Conservation (phyloP, 768 basidiomycete genomes). For the Naganishia friedmannii region DNA sequence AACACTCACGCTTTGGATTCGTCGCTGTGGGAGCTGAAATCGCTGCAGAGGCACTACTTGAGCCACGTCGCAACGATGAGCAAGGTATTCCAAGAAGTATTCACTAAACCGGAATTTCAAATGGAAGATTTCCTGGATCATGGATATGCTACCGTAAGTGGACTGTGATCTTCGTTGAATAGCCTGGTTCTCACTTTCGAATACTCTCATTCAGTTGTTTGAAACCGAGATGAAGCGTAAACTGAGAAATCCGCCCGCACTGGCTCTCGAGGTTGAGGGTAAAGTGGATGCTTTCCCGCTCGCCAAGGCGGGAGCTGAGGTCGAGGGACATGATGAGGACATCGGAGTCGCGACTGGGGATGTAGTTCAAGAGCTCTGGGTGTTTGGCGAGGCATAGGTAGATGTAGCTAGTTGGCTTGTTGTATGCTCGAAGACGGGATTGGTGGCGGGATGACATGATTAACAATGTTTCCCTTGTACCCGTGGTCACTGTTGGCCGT, state of each 20-base stretch:
- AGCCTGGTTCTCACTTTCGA: not conserved
- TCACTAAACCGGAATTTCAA: slow-evolving; percentile 82
- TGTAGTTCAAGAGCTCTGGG: slow-evolving; percentile 34
- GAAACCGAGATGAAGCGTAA: slow-evolving; percentile 76
- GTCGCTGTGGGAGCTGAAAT: slow-evolving; percentile 86
- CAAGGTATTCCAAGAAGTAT: slow-evolving; percentile 81
- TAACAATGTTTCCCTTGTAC: no score
- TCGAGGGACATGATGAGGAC: slow-evolving; percentile 33
- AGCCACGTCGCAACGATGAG: slow-evolving; percentile 79
- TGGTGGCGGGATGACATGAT: not conserved
- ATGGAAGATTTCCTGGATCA: slow-evolving; percentile 98
- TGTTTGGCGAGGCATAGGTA: slow-evolving; percentile 26
- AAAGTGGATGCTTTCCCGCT: slow-evolving; percentile 32
- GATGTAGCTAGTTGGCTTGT: not conserved
- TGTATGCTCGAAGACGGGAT: not conserved
- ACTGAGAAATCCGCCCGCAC: slow-evolving; percentile 72
- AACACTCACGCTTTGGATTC: slow-evolving; percentile 76
- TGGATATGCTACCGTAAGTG: slow-evolving; percentile 52
- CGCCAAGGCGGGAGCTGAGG: slow-evolving; percentile 8
- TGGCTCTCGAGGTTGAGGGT: slow-evolving; percentile 50
- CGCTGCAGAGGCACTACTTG: slow-evolving; percentile 78
- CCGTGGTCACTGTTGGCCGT: no score
- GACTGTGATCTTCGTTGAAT: slow-evolving; percentile 13
- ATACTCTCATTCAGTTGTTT: slow-evolving; percentile 63
- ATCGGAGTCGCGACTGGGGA: slow-evolving; percentile 30